A percentile compares a stretch with the other conserved stretches of the same genome.
These are phyloP conservation scores for Leucocoprinus birnbaumii DNA, from an alignment of 768 basidiomycete genomes.

Conservation along the genomic window DNA sequence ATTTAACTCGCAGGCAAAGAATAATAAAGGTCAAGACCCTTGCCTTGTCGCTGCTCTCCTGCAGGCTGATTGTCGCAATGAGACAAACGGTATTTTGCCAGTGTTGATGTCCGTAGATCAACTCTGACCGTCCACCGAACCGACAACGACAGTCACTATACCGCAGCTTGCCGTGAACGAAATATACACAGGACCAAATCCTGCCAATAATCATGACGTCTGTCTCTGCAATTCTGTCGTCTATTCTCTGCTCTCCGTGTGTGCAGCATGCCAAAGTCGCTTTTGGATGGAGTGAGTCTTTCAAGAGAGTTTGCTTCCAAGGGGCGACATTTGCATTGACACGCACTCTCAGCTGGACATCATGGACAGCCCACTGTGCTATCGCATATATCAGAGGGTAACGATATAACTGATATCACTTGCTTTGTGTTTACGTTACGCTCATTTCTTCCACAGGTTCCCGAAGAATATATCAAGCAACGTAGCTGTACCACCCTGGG, in stretches of 20 bases:
- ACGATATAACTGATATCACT: not conserved
- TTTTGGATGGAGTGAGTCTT: constrained; percentile 10
- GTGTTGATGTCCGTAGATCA: not conserved
- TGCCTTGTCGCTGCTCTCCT: constrained; percentile 18
- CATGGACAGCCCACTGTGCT: constrained; percentile 15
- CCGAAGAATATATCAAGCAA: not conserved
- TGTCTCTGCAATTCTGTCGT: constrained; percentile 31
- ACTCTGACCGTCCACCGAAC: not conserved
- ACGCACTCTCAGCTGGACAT: constrained; percentile 14
- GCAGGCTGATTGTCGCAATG: constrained; percentile 13
- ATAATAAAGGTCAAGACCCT: constrained; percentile 18
- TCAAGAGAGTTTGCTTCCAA: not conserved
- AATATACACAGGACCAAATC: constrained; percentile 12
- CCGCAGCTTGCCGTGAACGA: constrained; percentile 6
- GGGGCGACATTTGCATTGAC: not conserved
- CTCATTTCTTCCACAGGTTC: not conserved
- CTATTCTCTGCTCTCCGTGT: constrained; percentile 29
- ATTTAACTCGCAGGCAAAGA: constrained; percentile 14
- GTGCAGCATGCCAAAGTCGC: constrained; percentile 25
- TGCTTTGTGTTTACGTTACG: no score
- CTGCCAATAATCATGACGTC: constrained; percentile 11
- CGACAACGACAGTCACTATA: constrained; percentile 1
- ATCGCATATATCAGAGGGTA: constrained; percentile 5
- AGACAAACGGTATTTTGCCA: not conserved
- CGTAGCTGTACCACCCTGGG: constrained; percentile 8